phyloP scores from a whole-genome alignment of 75 land plant species.

The Picea sitchensis region DNA sequence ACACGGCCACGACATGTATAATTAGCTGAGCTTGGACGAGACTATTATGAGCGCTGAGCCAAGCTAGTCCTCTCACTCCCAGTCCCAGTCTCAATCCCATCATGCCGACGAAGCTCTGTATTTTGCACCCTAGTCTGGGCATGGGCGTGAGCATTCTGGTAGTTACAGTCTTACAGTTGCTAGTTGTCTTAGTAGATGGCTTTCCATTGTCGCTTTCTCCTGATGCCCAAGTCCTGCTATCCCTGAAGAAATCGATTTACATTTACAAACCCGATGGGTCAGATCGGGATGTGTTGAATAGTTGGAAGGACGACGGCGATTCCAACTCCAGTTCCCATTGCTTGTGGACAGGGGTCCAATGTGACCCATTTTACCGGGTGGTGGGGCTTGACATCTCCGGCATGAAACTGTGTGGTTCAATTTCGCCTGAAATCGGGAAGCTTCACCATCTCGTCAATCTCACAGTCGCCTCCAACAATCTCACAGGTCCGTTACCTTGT shows the following conservation, averaged over 20 bases:
- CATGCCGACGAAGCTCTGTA: too few species aligned
- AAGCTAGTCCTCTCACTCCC: too few species aligned
- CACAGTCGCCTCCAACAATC: conserved; percentile 40
- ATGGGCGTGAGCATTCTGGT: too few species aligned
- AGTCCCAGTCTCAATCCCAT: too few species aligned
- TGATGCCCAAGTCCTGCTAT: conserved; percentile 20
- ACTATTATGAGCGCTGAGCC: too few species aligned
- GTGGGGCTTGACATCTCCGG: conserved; percentile 52
- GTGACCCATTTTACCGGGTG: conserved; percentile 11
- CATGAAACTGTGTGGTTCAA: conserved; percentile 46
- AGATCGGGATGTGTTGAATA: not conserved
- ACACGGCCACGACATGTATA: too few species aligned
- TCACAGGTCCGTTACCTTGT: conserved; percentile 47
- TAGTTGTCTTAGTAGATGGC: not conserved
- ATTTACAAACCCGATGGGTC: not conserved
- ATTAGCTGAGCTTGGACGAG: too few species aligned
- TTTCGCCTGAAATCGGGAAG: conserved; percentile 37
- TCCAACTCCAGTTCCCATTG: conserved; percentile 23
- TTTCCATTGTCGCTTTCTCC: not conserved
- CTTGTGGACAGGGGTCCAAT: conserved; percentile 37
- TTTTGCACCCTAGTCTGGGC: too few species aligned
- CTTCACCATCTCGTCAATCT: conserved; percentile 39
- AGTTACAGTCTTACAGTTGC: too few species aligned
- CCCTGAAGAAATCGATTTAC: conserved; percentile 18
- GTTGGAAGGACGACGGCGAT: conserved; percentile 11